Evolutionary conservation across 169 alveolate genomes (phyloP).

Genomic region (Gregarina niphandrodes): DNA sequence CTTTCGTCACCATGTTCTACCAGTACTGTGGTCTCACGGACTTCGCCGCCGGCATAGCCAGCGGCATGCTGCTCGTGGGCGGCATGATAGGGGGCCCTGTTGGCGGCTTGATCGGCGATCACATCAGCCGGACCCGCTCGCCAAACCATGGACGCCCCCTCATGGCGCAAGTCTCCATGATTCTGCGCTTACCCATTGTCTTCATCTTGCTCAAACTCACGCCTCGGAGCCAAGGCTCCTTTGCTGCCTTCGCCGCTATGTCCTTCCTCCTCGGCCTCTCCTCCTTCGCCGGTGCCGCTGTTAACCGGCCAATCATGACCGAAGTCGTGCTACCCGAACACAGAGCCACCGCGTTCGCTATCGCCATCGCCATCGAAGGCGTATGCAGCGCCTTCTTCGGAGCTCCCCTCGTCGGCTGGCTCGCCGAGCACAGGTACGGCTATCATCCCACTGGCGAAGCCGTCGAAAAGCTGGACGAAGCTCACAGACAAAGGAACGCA

Average conservation of each 20-base stretch:
- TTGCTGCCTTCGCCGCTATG: slow-evolving; percentile 16
- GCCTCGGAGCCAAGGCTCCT: slow-evolving; percentile 20
- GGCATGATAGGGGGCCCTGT: slow-evolving; percentile 56
- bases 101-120: slow-evolving; percentile 56
- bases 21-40: slow-evolving; percentile 59
- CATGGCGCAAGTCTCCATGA: slow-evolving; percentile 31
- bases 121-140: slow-evolving; percentile 35
- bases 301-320: slow-evolving; percentile 55
- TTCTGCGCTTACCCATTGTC: slow-evolving; percentile 30
- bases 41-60: slow-evolving; percentile 45
- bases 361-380: slow-evolving; percentile 55
- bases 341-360: slow-evolving; percentile 52
- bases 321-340: slow-evolving; percentile 58
- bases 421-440: slow-evolving; percentile 53
- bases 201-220: slow-evolving; percentile 31
- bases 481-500: slow-evolving; percentile 39
- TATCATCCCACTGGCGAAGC: slow-evolving; percentile 35
- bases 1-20: slow-evolving; percentile 53
- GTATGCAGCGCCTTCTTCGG: slow-evolving; percentile 51
- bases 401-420: slow-evolving; percentile 53
- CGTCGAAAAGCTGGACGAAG: slow-evolving; percentile 40
- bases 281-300: slow-evolving; percentile 62
- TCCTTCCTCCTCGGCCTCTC: slow-evolving; percentile 48
- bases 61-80: slow-evolving; percentile 49
- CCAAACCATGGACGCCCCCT: slow-evolving; percentile 51